These are phyloP conservation scores for Auxenochlorella pyrenoidosa DNA, from an alignment of 139 green algal species.

Conservation along the genomic window DNA sequence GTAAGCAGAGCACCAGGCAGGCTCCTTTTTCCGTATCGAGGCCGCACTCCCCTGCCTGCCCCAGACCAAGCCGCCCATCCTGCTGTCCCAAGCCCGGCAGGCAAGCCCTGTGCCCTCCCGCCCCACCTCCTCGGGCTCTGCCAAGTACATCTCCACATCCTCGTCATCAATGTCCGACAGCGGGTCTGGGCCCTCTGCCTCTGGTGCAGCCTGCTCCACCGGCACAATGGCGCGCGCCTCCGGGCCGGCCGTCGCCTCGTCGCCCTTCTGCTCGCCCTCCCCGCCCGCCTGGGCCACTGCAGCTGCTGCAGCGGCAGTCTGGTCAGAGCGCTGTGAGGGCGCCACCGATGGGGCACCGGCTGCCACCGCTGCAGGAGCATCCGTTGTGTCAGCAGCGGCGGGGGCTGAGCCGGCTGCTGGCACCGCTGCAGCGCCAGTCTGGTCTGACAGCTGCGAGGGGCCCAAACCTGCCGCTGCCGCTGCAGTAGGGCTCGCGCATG, in stretches of 20 bases:
- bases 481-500: not conserved
- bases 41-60: no score
- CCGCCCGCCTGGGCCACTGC: not conserved
- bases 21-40: no score
- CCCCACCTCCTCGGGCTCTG: slow-evolving; percentile 38
- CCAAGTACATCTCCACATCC: slow-evolving; percentile 48
- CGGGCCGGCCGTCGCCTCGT: not conserved
- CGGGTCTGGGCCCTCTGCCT: not conserved
- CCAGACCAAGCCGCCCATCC: not conserved
- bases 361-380: not conserved
- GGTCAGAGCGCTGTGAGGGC: slow-evolving; percentile 19
- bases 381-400: not conserved
- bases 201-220: not conserved
- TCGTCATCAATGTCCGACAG: slow-evolving; percentile 50
- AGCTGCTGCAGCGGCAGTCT: slow-evolving; percentile 6
- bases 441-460: slow-evolving; percentile 21
- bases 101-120: no score
- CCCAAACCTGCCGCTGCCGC: not conserved
- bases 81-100: no score
- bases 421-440: not conserved
- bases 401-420: not conserved
- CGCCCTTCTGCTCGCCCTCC: not conserved
- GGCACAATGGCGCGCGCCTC: not conserved
- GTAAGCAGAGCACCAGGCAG: no score
- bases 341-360: not conserved